Percentiles rank a stretch among this genome's conserved stretches.
Conservation (phyloP, 1,139 yeast species). For the Saccharomyces hybrid region DNA sequence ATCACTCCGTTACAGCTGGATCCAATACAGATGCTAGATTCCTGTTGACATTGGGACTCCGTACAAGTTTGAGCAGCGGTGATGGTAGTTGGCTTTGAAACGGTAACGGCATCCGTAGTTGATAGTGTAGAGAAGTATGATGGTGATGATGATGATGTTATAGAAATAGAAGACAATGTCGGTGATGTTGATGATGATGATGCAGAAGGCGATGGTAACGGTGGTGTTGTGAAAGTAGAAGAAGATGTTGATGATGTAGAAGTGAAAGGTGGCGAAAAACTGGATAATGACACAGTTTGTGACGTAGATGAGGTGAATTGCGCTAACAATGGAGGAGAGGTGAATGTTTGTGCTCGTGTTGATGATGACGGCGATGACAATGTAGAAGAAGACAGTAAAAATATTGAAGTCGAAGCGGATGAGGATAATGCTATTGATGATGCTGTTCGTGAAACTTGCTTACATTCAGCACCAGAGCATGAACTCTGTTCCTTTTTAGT, state of each 20-base stretch:
- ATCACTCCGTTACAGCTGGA: neutral
- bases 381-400: neutral
- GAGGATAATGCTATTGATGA: too few relatives aligned
- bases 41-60: neutral
- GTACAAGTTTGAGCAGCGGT: neutral
- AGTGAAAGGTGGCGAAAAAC: neutral
- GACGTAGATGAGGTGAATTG: neutral
- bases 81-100: neutral
- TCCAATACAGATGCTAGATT: neutral
- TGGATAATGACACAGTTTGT: neutral
- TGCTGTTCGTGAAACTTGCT: neutral
- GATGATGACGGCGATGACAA: conserved; percentile 3
- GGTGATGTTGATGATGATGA: neutral
- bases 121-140: neutral
- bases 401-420: neutral
- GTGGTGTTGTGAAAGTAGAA: neutral
- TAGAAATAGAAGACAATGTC: too few relatives aligned
- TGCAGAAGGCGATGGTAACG: too few relatives aligned
- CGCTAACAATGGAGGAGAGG: neutral
- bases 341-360: neutral
- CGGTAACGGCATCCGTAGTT: neutral
- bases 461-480: neutral
- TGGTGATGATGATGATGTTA: neutral
- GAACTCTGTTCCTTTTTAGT: neutral
- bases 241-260: neutral